These are phyloP conservation scores for Linnemannia hyalina DNA, from an alignment of 192 early-diverging fungal genomes.

Conservation along the genomic window DNA sequence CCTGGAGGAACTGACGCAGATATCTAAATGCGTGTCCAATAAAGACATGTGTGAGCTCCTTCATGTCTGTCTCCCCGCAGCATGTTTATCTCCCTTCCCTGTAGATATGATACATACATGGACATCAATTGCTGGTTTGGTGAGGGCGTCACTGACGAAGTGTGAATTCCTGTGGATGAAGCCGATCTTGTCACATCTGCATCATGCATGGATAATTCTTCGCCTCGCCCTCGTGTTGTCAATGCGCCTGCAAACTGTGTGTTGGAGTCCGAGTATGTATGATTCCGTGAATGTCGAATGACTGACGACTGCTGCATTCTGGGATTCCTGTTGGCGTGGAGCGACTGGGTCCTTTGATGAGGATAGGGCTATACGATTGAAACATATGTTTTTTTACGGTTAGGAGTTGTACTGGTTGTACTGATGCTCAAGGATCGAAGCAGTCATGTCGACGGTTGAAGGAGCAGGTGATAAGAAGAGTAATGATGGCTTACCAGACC, in stretches of 20 bases:
- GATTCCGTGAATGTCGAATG: constrained; percentile 37
- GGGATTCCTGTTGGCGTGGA: constrained; percentile 10
- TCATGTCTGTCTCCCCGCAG: background rate
- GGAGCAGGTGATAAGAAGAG: background rate
- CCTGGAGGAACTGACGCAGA: constrained; percentile 49
- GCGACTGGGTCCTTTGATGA: constrained; percentile 31
- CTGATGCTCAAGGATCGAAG: background rate
- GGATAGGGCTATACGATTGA: constrained; percentile 38
- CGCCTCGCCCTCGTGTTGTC: background rate
- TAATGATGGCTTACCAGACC: constrained; percentile 21
- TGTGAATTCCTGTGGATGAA: background rate
- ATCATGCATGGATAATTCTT: background rate
- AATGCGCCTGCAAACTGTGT: background rate
- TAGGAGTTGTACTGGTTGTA: background rate
- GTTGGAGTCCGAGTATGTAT: constrained; percentile 25
- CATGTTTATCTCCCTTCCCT: background rate
- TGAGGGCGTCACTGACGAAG: background rate
- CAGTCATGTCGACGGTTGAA: background rate
- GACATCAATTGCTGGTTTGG: constrained; percentile 33
- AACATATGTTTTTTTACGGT: background rate
- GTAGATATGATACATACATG: constrained; percentile 5
- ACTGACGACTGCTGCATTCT: constrained; percentile 35
- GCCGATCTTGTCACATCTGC: background rate
- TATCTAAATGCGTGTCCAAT: constrained; percentile 7
- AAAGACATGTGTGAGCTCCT: background rate